Conservation (phyloP, 2,329 filamentous ascomycete species). For the Coccinonectria pachysandricola region DNA sequence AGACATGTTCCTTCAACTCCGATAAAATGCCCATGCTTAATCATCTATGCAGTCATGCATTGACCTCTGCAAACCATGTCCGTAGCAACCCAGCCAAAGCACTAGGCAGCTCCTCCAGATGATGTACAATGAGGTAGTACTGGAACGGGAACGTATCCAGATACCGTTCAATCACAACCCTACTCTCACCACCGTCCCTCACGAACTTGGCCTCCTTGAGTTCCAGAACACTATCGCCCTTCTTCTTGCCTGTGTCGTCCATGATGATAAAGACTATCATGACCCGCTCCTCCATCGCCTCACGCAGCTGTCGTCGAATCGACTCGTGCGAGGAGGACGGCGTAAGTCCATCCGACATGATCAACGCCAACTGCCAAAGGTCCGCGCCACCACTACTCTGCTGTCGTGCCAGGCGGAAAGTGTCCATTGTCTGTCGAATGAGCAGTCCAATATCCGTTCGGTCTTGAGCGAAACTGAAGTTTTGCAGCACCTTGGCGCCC, state of each 20-base stretch:
- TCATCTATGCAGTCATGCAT: no score
- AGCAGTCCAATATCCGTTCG: conserved; percentile 78
- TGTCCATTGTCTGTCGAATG: conserved; percentile 64
- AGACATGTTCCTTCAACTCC: no score
- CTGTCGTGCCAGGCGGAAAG: conserved; percentile 68
- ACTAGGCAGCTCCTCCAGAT: conserved; percentile 81
- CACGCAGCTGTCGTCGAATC: conserved; percentile 71
- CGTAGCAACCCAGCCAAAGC: conserved; percentile 81
- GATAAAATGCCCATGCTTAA: no score
- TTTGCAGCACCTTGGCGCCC: conserved; percentile 72
- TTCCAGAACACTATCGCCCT: conserved; percentile 66
- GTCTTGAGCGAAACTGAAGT: conserved; percentile 76
- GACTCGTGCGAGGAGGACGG: conserved; percentile 70
- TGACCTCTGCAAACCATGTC: conserved; percentile 84
- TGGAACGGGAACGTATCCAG: conserved; percentile 93
- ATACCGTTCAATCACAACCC: conserved; percentile 78
- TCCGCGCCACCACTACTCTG: conserved; percentile 50
- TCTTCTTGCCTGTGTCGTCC: conserved; percentile 47
- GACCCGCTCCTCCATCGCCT: conserved; percentile 85
- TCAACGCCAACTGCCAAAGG: conserved; percentile 89
- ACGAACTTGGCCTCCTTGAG: conserved; percentile 80
- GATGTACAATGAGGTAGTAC: conserved; percentile 90
- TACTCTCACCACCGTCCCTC: conserved; percentile 51
- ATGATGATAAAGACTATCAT: conserved; percentile 99
- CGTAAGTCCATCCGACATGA: conserved; percentile 89